Evolutionary conservation across 305 asterid species (phyloP).

Genomic region (Lippia alba): DNA sequence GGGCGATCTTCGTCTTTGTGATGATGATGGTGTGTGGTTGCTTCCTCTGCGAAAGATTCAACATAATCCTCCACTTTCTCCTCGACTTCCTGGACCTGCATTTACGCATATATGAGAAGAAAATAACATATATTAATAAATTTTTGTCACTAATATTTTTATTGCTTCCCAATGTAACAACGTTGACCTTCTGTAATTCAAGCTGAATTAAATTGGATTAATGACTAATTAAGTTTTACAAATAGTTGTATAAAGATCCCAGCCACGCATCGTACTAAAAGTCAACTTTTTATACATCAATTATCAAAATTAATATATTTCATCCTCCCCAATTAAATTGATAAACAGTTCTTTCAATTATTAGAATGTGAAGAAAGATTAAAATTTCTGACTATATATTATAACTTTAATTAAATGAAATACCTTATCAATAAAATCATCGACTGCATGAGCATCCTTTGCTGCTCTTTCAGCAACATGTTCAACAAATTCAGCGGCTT

Average conservation of each 20-base stretch:
- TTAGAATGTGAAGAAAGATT: too few species aligned
- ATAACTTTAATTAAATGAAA: too few species aligned
- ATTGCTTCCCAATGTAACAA: background rate
- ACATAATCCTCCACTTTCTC: constrained; percentile 40
- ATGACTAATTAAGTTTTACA: too few species aligned
- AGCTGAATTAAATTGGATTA: background rate
- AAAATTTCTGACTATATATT: too few species aligned
- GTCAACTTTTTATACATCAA: too few species aligned
- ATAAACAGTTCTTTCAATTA: too few species aligned
- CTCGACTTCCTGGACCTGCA: constrained; percentile 53
- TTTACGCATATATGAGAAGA: background rate
- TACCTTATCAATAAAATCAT: constrained; percentile 62
- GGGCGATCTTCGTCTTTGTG: background rate
- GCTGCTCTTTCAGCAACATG: constrained; percentile 53
- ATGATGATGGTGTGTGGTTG: constrained; percentile 9
- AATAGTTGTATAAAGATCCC: too few species aligned
- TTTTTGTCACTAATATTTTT: background rate
- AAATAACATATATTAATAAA: background rate
- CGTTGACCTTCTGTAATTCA: background rate
- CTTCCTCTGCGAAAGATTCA: constrained; percentile 35
- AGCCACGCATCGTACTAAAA: too few species aligned
- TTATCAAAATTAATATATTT: too few species aligned
- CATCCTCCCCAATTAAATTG: too few species aligned
- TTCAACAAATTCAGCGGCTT: constrained; percentile 51
- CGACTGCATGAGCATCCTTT: constrained; percentile 56